A percentile compares a stretch with the other conserved stretches of the same genome.
Conservation (phyloP, 805 yeast species). For the Yarrowia yakushimensis region DNA sequence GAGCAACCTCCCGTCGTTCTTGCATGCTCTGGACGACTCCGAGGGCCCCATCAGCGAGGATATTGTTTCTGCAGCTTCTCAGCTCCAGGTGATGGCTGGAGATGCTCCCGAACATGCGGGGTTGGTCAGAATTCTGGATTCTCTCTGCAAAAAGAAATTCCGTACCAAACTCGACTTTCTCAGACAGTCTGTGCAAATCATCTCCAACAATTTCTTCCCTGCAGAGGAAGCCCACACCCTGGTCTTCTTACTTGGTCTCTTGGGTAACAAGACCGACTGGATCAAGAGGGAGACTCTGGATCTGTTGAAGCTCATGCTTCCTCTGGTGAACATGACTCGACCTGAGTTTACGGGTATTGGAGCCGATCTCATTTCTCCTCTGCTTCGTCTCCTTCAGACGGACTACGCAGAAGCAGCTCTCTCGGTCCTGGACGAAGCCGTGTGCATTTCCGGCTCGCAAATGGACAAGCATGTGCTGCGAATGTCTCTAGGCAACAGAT, state of each 20-base stretch:
- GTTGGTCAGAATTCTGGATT: conserved; percentile 67
- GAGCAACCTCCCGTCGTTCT: conserved; percentile 77
- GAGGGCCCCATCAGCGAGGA: conserved; percentile 56
- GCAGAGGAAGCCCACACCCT: conserved; percentile 69
- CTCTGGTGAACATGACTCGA: conserved; percentile 68
- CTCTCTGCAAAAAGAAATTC: conserved; percentile 73
- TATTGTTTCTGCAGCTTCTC: conserved; percentile 55
- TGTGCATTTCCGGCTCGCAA: conserved; percentile 80
- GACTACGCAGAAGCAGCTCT: conserved; percentile 86
- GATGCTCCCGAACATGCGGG: conserved; percentile 39
- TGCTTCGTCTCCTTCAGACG: conserved; percentile 71
- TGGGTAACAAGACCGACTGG: conserved; percentile 76
- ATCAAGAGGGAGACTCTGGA: conserved; percentile 77
- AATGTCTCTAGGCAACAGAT: conserved; percentile 82
- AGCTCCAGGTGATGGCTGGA: conserved; percentile 36
- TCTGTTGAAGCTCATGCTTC: conserved; percentile 67
- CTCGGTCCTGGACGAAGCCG: conserved; percentile 83
- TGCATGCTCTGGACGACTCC: conserved; percentile 73
- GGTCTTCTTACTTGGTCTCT: conserved; percentile 70
- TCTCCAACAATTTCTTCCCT: conserved; percentile 69
- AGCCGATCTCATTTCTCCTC: conserved; percentile 90
- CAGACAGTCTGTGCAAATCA: conserved; percentile 69
- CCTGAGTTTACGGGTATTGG: conserved; percentile 87
- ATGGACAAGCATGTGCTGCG: conserved; percentile 88
- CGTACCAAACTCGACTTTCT: conserved; percentile 88